Evolutionary conservation across 192 early-diverging fungal species (phyloP).

Genomic region (Podila epicladia): DNA sequence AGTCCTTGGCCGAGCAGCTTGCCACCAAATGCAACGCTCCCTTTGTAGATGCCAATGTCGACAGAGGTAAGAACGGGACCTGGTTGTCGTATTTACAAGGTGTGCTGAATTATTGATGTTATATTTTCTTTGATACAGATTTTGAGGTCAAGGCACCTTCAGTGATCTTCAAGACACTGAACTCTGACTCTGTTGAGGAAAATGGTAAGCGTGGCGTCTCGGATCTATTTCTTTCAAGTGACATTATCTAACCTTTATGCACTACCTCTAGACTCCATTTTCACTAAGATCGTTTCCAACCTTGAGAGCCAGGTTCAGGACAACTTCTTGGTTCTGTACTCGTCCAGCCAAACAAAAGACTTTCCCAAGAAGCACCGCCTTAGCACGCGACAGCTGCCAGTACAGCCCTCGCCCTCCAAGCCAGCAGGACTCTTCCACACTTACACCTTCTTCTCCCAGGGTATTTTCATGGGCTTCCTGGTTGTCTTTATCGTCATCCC

Average conservation of each 20-base stretch:
- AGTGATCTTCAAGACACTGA: conserved; percentile 39
- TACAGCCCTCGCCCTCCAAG: conserved; percentile 24
- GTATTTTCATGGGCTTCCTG: conserved; percentile 44
- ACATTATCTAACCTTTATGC: no score
- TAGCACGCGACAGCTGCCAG: conserved; percentile 28
- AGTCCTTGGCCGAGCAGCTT: conserved; percentile 26
- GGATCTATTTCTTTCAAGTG: no score
- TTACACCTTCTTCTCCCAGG: conserved; percentile 50
- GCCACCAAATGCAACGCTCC: conserved; percentile 31
- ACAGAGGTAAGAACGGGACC: conserved; percentile 1
- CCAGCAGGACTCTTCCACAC: conserved; percentile 36
- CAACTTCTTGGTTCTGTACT: conserved; percentile 38
- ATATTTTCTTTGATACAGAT: not conserved
- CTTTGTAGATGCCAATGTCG: conserved; percentile 9
- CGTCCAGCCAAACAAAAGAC: conserved; percentile 45
- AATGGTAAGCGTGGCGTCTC: conserved; percentile 10
- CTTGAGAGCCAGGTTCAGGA: conserved; percentile 10
- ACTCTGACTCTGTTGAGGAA: conserved; percentile 13
- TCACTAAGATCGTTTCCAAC: conserved; percentile 14
- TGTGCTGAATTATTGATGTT: no score
- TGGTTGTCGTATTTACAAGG: no score
- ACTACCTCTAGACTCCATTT: conserved; percentile 6
- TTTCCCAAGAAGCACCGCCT: conserved; percentile 25
- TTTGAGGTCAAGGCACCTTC: conserved; percentile 19
- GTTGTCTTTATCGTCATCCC: conserved; percentile 32